Evolutionary conservation across 441 rosid species (phyloP).

Genomic region (Corymbia citriodora): DNA sequence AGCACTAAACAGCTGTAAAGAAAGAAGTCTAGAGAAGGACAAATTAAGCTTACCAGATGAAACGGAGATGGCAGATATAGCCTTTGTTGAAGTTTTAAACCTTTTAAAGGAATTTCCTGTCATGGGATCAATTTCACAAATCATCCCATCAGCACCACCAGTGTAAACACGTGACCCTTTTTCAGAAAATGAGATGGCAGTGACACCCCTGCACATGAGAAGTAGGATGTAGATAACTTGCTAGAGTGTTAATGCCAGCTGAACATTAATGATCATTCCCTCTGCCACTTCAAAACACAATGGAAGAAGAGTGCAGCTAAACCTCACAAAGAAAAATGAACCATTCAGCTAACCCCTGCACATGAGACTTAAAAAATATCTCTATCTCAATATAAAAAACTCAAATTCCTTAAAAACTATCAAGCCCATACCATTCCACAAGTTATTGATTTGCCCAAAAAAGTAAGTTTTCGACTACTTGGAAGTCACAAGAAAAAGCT

Average conservation of each 20-base stretch:
- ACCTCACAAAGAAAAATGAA: neutral
- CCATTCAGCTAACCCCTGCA: neutral
- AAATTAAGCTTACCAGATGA: slow-evolving; percentile 50
- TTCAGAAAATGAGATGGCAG: slow-evolving; percentile 66
- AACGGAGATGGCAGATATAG: slow-evolving; percentile 68
- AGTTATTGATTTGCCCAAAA: neutral
- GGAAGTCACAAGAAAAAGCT: neutral
- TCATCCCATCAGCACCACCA: slow-evolving; percentile 84
- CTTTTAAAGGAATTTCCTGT: slow-evolving; percentile 47
- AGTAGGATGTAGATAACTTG: neutral
- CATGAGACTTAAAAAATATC: neutral
- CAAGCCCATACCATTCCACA: neutral
- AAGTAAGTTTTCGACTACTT: neutral
- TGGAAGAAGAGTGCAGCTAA: neutral
- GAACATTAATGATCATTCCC: neutral
- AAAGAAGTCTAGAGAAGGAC: neutral
- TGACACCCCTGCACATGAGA: slow-evolving; percentile 70
- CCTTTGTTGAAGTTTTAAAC: slow-evolving; percentile 78
- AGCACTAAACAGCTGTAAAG: neutral
- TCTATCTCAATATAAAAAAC: neutral
- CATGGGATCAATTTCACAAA: slow-evolving; percentile 50
- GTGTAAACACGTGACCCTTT: slow-evolving; percentile 55
- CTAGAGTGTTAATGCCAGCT: neutral
- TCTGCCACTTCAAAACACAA: neutral
- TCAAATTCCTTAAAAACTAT: neutral